Percentiles rank a stretch among this genome's conserved stretches.
phyloP scores from a whole-genome alignment of 352 stramenopile genomes.

The Lagenidium giganteum region DNA sequence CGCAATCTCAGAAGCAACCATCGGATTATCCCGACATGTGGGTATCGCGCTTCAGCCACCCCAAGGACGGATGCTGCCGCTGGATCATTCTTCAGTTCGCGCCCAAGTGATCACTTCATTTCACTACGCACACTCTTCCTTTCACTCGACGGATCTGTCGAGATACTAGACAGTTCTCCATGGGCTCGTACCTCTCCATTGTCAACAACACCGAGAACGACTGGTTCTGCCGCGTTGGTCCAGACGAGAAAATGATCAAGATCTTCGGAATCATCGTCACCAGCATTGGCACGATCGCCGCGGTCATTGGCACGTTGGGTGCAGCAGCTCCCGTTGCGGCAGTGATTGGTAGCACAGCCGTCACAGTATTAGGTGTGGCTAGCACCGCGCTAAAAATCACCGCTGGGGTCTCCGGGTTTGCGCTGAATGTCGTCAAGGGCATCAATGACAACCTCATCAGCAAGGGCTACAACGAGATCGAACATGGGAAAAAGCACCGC shows the following conservation, averaged over 20 bases:
- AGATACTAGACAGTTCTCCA: no score
- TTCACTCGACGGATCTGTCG: no score
- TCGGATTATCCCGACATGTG: no score
- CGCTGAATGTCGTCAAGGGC: constrained; percentile 22
- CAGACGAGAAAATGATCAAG: constrained; percentile 6
- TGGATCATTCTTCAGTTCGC: no score
- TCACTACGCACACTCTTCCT: no score
- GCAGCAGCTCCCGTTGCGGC: neutral
- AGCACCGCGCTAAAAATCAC: neutral
- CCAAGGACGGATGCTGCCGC: no score
- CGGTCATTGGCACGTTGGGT: neutral
- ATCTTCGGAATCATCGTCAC: constrained; percentile 1
- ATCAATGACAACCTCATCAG: constrained; percentile 28
- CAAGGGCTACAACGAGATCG: constrained; percentile 26
- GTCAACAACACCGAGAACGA: constrained; percentile 8
- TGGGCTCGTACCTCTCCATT: constrained; percentile 14
- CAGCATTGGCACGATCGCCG: neutral
- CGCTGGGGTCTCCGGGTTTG: constrained; percentile 21
- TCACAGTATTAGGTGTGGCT: constrained; percentile 4
- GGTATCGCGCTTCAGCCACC: no score
- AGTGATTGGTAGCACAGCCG: neutral
- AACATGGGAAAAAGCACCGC: constrained; percentile 23
- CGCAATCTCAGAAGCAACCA: no score
- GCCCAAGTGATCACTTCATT: no score
- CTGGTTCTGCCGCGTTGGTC: constrained; percentile 4